A percentile compares a stretch with the other conserved stretches of the same genome.
These are phyloP conservation scores for Cryphonectria nitschkei DNA, from an alignment of 2,329 filamentous ascomycete species.

Conservation along the genomic window DNA sequence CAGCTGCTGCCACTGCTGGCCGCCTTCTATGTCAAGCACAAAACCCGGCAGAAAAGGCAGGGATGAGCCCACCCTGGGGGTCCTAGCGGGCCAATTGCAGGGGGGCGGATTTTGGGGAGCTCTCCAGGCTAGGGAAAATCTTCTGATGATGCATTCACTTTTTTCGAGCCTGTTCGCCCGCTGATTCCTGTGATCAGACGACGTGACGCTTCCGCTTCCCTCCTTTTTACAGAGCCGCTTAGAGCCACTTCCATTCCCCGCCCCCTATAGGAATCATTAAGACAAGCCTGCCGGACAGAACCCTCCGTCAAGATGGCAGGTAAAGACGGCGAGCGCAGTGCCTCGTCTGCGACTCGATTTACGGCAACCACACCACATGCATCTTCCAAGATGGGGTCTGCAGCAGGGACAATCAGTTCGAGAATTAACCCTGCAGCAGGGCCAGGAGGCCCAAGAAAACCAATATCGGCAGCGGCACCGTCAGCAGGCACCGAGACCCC, in stretches of 20 bases:
- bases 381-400: slow-evolving; percentile 57
- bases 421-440: slow-evolving; percentile 29
- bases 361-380: slow-evolving; percentile 73
- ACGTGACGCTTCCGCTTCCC: not conserved
- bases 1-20: not conserved
- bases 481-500: slow-evolving; percentile 58
- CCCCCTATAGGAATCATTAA: not conserved
- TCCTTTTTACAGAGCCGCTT: not conserved
- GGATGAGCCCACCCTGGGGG: not conserved
- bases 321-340: slow-evolving; percentile 55
- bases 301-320: slow-evolving; percentile 16
- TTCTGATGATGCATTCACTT: slow-evolving; percentile 21
- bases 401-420: slow-evolving; percentile 36
- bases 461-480: slow-evolving; percentile 17
- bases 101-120: slow-evolving; percentile 10
- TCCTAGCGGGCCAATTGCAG: slow-evolving; percentile 9
- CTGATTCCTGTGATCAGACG: not conserved
- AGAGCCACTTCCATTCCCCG: not conserved
- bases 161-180: slow-evolving; percentile 6
- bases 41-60: slow-evolving; percentile 4
- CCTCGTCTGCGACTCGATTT: slow-evolving; percentile 80
- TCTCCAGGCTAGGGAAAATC: slow-evolving; percentile 23
- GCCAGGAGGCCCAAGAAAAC: slow-evolving; percentile 21
- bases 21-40: slow-evolving; percentile 4
- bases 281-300: not conserved